These are phyloP conservation scores for Colletotrichum ledebouriae DNA, from an alignment of 2,329 filamentous ascomycete species.

Conservation along the genomic window DNA sequence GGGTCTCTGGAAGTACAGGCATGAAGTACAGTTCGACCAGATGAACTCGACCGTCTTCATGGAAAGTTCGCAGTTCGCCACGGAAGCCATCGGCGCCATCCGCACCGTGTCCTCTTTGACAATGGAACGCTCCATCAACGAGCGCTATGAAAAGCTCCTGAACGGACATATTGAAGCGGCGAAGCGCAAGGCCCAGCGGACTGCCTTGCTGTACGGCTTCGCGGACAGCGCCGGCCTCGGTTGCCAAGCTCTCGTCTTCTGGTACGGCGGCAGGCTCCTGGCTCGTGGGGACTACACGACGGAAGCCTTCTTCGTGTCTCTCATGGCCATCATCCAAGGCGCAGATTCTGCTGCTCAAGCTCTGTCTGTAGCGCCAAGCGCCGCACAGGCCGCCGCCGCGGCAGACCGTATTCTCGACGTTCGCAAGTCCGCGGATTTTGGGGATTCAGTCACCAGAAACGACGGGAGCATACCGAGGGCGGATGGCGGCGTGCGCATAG, in stretches of 20 bases:
- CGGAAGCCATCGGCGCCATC: slow-evolving; percentile 73
- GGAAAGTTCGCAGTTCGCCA: slow-evolving; percentile 72
- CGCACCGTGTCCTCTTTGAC: slow-evolving; percentile 73
- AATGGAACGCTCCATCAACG: slow-evolving; percentile 68
- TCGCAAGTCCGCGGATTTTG: slow-evolving; percentile 14
- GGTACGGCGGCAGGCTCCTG: slow-evolving; percentile 55
- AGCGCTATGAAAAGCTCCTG: slow-evolving; percentile 54
- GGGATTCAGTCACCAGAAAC: background rate
- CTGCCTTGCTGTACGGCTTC: slow-evolving; percentile 51
- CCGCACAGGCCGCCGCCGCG: slow-evolving; percentile 24
- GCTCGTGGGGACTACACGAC: slow-evolving; percentile 51
- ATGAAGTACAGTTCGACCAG: slow-evolving; percentile 68
- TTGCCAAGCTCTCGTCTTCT: slow-evolving; percentile 67
- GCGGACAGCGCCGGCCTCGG: slow-evolving; percentile 54
- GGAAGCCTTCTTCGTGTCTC: slow-evolving; percentile 66
- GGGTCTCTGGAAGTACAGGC: slow-evolving; percentile 56
- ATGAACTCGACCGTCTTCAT: slow-evolving; percentile 70
- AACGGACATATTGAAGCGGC: slow-evolving; percentile 51
- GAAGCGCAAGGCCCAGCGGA: slow-evolving; percentile 50
- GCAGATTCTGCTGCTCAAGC: slow-evolving; percentile 58
- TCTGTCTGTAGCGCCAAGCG: slow-evolving; percentile 25
- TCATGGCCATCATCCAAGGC: slow-evolving; percentile 65
- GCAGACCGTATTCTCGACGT: slow-evolving; percentile 29
- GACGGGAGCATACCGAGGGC: slow-evolving; percentile 28
- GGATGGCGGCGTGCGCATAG: slow-evolving; percentile 41